A percentile compares a stretch with the other conserved stretches of the same genome.
phyloP scores from a whole-genome alignment of 371 early-diverging fungal genomes.

The Mortierella sp. region DNA sequence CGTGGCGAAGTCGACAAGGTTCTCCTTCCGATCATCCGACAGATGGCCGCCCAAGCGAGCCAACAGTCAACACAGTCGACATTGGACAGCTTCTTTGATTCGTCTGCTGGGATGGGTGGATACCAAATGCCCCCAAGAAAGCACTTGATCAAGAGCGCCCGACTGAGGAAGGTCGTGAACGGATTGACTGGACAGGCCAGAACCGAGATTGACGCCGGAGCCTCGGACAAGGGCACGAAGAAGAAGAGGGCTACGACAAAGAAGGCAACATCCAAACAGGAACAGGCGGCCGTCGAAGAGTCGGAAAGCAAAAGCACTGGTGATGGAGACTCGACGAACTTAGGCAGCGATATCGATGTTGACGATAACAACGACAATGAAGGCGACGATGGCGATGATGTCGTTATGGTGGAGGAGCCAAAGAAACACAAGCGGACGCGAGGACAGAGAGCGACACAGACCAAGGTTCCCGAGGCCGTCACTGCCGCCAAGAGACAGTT shows the following conservation, averaged over 20 bases:
- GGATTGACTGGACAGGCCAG: constrained; percentile 55
- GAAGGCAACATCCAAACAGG: constrained; percentile 18
- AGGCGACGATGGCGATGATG: constrained; percentile 19
- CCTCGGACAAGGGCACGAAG: background rate
- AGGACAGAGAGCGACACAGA: constrained; percentile 18
- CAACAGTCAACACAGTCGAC: constrained; percentile 59
- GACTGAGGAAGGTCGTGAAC: constrained; percentile 56
- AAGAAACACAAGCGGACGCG: background rate
- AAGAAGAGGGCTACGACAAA: background rate
- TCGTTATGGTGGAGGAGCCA: constrained; percentile 13
- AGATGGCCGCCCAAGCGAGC: constrained; percentile 61
- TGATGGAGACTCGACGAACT: background rate
- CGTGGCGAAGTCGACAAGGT: constrained; percentile 70
- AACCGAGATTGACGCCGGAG: constrained; percentile 24
- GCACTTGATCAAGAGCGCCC: constrained; percentile 60
- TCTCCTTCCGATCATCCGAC: constrained; percentile 84
- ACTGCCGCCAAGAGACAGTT: constrained; percentile 44
- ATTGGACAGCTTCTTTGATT: constrained; percentile 62
- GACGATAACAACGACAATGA: background rate
- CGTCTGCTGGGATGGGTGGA: constrained; percentile 28
- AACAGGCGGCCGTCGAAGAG: background rate
- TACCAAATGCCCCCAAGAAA: constrained; percentile 32
- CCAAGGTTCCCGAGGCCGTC: constrained; percentile 42
- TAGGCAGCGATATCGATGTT: background rate
- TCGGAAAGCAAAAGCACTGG: constrained; percentile 4